phyloP scores from a whole-genome alignment of 192 early-diverging fungal species.

The Chytriomyces sp. region DNA sequence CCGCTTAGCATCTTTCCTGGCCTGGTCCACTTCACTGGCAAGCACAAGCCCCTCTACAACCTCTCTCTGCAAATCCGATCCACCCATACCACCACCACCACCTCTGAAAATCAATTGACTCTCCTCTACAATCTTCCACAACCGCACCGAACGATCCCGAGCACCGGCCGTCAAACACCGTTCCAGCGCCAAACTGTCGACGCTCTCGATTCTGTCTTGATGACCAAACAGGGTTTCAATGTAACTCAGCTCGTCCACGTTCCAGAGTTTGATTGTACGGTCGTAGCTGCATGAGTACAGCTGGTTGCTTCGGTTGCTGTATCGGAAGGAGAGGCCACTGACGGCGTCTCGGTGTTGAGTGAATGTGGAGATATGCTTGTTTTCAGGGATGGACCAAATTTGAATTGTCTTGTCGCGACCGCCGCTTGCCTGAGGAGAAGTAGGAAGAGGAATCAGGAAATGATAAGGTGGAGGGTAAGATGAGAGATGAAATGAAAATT shows the following conservation, averaged over 20 bases:
- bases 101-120: conserved; percentile 90
- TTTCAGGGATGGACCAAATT: conserved; percentile 84
- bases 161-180: conserved; percentile 88
- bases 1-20: conserved; percentile 43
- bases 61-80: conserved; percentile 44
- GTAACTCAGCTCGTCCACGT: conserved; percentile 87
- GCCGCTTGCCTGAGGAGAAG: conserved; percentile 69
- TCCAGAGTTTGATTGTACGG: conserved; percentile 97
- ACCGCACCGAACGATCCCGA: conserved; percentile 84
- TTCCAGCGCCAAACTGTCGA: conserved; percentile 85
- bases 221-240: conserved; percentile 85
- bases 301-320: conserved; percentile 62
- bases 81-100: conserved; percentile 53
- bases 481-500: conserved; percentile 14
- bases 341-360: conserved; percentile 93
- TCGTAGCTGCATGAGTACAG: conserved; percentile 91
- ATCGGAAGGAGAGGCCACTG: conserved; percentile 83
- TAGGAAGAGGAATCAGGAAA: neutral
- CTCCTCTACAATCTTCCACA: conserved; percentile 97
- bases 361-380: conserved; percentile 75
- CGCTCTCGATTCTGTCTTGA: conserved; percentile 84
- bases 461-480: neutral
- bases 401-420: conserved; percentile 90
- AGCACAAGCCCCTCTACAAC: conserved; percentile 51
- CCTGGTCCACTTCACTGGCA: conserved; percentile 29